phyloP scores from a whole-genome alignment of 495 filamentous ascomycete genomes.

The Penicillium paxilli region DNA sequence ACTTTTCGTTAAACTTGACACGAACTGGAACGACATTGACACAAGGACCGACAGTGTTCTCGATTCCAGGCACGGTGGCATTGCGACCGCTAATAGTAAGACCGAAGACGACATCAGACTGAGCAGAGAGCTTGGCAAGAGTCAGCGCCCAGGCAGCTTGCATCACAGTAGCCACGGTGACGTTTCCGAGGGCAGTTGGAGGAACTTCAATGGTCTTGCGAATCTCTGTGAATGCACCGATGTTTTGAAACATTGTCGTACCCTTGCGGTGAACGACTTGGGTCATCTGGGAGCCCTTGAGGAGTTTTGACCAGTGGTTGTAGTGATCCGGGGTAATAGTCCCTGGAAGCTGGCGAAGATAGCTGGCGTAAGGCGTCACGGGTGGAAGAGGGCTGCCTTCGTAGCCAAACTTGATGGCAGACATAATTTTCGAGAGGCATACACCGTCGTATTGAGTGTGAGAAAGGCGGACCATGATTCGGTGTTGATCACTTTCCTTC shows the following conservation, averaged over 20 bases:
- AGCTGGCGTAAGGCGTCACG: conserved; percentile 57
- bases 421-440: conserved; percentile 62
- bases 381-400: conserved; percentile 44
- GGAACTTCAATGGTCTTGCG: conserved; percentile 42
- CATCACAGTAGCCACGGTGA: conserved; percentile 57
- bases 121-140: conserved; percentile 49
- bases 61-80: conserved; percentile 52
- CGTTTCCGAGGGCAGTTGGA: conserved; percentile 41
- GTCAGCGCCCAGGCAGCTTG: conserved; percentile 58
- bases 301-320: conserved; percentile 43
- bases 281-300: conserved; percentile 48
- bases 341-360: conserved; percentile 51
- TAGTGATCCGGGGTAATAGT: conserved; percentile 56
- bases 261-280: conserved; percentile 39
- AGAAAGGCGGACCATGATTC: conserved; percentile 66
- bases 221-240: conserved; percentile 38
- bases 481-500: conserved; percentile 46
- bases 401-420: conserved; percentile 54
- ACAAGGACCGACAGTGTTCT: conserved; percentile 57
- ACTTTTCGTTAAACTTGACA: conserved; percentile 47
- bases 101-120: conserved; percentile 56
- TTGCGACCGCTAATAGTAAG: conserved; percentile 58
- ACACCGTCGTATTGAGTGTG: conserved; percentile 78
- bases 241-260: conserved; percentile 39
- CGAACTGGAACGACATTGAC: conserved; percentile 61